phyloP scores from a whole-genome alignment of 768 basidiomycete species.

The Hericium coralloides region DNA sequence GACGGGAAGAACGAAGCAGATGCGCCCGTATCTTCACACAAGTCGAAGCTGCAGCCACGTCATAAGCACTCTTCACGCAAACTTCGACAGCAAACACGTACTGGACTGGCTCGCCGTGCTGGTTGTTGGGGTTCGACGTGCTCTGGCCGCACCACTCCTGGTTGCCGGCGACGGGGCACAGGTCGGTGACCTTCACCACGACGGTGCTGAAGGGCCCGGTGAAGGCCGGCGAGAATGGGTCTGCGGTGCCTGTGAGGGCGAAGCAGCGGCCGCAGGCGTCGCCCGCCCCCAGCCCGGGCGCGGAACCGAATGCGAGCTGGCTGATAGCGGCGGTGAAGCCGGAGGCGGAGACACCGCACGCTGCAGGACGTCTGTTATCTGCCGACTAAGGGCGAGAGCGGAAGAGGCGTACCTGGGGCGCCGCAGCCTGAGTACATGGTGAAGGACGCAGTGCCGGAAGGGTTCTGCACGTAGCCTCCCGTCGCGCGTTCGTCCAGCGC shows the following conservation, averaged over 20 bases:
- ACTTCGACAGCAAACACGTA: constrained; percentile 20
- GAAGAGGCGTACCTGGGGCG: constrained; percentile 30
- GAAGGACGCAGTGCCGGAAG: constrained; percentile 48
- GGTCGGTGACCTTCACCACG: constrained; percentile 40
- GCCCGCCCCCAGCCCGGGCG: constrained; percentile 41
- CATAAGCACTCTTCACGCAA: background rate
- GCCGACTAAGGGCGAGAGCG: background rate
- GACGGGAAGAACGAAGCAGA: constrained; percentile 45
- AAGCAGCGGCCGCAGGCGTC: constrained; percentile 61
- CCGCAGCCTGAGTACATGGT: constrained; percentile 45
- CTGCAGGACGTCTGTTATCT: constrained; percentile 15
- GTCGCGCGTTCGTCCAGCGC: constrained; percentile 19
- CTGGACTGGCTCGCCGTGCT: constrained; percentile 40
- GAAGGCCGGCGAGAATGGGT: constrained; percentile 44
- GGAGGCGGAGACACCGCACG: constrained; percentile 41
- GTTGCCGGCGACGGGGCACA: constrained; percentile 40
- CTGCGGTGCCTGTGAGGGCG: constrained; percentile 36
- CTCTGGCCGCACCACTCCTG: constrained; percentile 49
- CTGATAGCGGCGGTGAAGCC: constrained; percentile 51
- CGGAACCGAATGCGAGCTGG: constrained; percentile 46
- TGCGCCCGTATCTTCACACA: constrained; percentile 51
- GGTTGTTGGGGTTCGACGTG: constrained; percentile 30
- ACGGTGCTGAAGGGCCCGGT: constrained; percentile 44
- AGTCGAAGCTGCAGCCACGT: constrained; percentile 39
- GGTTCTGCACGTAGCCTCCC: constrained; percentile 44